A percentile compares a stretch with the other conserved stretches of the same genome.
Evolutionary conservation across 805 yeast genomes (phyloP).

Genomic region (Komagataella populi): DNA sequence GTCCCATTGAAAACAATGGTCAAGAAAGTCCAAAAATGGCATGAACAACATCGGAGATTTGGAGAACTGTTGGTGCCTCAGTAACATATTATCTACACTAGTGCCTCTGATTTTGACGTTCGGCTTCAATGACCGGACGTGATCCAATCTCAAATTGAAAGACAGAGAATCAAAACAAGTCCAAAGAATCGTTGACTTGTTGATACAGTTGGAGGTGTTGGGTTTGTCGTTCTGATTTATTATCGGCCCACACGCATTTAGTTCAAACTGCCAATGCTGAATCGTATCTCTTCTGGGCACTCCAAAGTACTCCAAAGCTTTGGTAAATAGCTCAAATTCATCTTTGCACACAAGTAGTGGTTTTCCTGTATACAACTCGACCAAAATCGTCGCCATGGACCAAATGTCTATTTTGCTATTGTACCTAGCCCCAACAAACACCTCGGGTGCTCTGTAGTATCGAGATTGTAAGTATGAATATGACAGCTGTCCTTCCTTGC

Average conservation of each 20-base stretch:
- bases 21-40: constrained; percentile 14
- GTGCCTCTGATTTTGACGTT: constrained; percentile 1
- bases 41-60: background rate
- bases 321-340: constrained; percentile 32
- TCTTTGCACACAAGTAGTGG: constrained; percentile 33
- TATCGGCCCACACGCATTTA: constrained; percentile 22
- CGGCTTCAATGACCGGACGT: constrained; percentile 7
- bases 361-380: constrained; percentile 60
- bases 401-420: constrained; percentile 55
- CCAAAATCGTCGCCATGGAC: constrained; percentile 90
- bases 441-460: constrained; percentile 72
- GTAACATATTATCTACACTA: background rate
- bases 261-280: constrained; percentile 21
- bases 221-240: constrained; percentile 7
- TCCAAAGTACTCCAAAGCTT: constrained; percentile 30
- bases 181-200: constrained; percentile 20
- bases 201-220: constrained; percentile 4
- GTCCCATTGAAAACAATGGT: constrained; percentile 20
- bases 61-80: background rate
- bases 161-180: constrained; percentile 15
- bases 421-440: constrained; percentile 53
- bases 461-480: constrained; percentile 48
- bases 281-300: constrained; percentile 29
- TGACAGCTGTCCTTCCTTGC: constrained; percentile 26
- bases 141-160: constrained; percentile 1